phyloP scores from a whole-genome alignment of 192 early-diverging fungal genomes.

The Radiomyces spectabilis region DNA sequence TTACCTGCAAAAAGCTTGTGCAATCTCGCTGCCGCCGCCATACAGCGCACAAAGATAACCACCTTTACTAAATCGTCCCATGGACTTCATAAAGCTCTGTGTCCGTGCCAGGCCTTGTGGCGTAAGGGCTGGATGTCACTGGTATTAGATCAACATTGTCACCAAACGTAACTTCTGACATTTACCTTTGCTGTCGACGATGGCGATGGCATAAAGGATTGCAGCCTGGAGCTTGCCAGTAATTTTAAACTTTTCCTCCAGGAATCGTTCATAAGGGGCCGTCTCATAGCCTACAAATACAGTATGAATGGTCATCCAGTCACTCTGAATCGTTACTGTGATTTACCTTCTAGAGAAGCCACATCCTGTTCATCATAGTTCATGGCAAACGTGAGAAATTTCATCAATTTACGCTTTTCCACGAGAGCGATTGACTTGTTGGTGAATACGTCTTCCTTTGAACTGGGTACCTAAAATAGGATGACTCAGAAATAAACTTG shows the following conservation, averaged over 20 bases:
- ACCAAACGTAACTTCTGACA: neutral
- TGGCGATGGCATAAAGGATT: constrained; percentile 57
- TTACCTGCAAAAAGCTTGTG: constrained; percentile 84
- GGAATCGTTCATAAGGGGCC: constrained; percentile 32
- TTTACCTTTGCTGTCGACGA: constrained; percentile 25
- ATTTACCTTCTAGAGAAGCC: constrained; percentile 26
- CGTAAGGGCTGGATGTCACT: constrained; percentile 32
- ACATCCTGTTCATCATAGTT: constrained; percentile 37
- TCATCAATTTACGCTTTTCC: constrained; percentile 91
- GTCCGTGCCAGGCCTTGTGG: constrained; percentile 61
- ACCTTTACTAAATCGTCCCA: constrained; percentile 81
- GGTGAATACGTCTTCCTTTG: constrained; percentile 90
- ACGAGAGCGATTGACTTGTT: constrained; percentile 63
- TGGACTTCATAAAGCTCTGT: constrained; percentile 58
- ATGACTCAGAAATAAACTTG: neutral
- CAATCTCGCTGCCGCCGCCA: constrained; percentile 82
- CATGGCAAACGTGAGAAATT: constrained; percentile 64
- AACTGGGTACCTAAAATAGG: constrained; percentile 59
- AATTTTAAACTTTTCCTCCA: constrained; percentile 50
- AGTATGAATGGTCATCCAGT: neutral
- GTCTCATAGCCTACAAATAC: constrained; percentile 29
- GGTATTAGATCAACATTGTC: neutral
- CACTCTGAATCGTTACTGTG: neutral
- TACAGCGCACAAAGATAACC: constrained; percentile 79
- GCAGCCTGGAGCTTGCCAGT: constrained; percentile 53